A percentile compares a stretch with the other conserved stretches of the same genome.
Evolutionary conservation across 768 basidiomycete genomes (phyloP).

Genomic region (Crucibulum laeve): DNA sequence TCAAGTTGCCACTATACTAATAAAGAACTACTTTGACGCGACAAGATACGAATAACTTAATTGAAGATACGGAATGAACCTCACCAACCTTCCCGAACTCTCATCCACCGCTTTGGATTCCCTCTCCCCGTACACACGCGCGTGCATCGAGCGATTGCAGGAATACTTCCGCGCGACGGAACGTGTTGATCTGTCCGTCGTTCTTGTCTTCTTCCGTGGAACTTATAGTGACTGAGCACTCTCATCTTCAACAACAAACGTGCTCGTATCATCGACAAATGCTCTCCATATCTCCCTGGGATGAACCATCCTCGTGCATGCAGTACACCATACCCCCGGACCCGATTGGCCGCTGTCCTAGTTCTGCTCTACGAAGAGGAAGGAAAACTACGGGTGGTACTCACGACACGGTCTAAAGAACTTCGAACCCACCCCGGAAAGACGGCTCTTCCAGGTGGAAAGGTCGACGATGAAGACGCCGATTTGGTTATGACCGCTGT

Average conservation of each 20-base stretch:
- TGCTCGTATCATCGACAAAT: no score
- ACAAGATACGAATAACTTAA: no score
- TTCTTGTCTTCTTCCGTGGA: no score
- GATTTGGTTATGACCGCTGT: slow-evolving; percentile 72
- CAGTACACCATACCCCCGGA: background rate
- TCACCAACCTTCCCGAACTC: no score
- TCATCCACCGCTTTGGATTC: no score
- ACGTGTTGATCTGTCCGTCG: background rate
- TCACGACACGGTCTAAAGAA: slow-evolving; percentile 76
- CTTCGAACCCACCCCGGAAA: slow-evolving; percentile 71
- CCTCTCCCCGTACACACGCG: background rate
- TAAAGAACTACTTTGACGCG: no score
- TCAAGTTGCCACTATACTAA: no score
- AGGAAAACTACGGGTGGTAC: slow-evolving; percentile 62
- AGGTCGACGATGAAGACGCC: slow-evolving; percentile 60
- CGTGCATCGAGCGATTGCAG: background rate
- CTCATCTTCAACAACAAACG: no score
- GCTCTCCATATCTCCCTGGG: background rate
- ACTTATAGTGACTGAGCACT: no score
- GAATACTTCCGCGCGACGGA: background rate
- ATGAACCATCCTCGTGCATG: background rate
- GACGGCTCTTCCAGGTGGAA: slow-evolving; percentile 82
- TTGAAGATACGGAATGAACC: no score
- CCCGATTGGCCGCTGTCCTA: background rate
- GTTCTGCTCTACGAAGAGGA: slow-evolving; percentile 35